These are phyloP conservation scores for Beauveria caledonica DNA, from an alignment of 2,329 filamentous ascomycete genomes.

Conservation along the genomic window DNA sequence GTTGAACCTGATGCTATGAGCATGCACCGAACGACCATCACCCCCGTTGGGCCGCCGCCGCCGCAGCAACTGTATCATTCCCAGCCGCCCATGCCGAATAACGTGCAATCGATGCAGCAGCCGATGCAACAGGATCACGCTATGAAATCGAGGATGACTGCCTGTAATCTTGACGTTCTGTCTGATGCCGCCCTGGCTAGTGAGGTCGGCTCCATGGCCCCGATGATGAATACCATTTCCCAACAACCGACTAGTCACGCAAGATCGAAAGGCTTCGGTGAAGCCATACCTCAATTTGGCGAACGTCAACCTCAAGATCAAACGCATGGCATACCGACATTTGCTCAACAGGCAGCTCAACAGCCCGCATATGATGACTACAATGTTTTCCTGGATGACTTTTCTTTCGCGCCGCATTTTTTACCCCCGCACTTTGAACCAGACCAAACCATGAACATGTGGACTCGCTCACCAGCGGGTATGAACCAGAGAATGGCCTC, in stretches of 20 bases:
- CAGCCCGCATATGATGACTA: slow-evolving; percentile 44
- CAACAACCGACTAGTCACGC: slow-evolving; percentile 33
- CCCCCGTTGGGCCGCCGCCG: slow-evolving; percentile 18
- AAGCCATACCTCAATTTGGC: slow-evolving; percentile 35
- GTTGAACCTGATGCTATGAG: slow-evolving; percentile 38
- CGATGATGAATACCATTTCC: slow-evolving; percentile 38
- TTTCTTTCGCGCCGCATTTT: slow-evolving; percentile 45
- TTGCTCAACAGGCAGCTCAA: slow-evolving; percentile 22
- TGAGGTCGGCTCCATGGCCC: slow-evolving; percentile 43
- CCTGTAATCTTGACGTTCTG: slow-evolving; percentile 50
- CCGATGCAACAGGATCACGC: slow-evolving; percentile 37
- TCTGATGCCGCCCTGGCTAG: slow-evolving; percentile 53
- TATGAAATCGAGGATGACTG: slow-evolving; percentile 35
- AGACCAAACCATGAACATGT: slow-evolving; percentile 44
- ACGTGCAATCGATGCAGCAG: slow-evolving; percentile 28
- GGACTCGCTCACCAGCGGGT: slow-evolving; percentile 36
- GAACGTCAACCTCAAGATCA: slow-evolving; percentile 42
- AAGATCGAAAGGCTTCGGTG: slow-evolving; percentile 42
- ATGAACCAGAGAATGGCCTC: slow-evolving; percentile 32
- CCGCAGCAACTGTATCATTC: slow-evolving; percentile 21
- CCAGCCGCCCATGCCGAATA: slow-evolving; percentile 11
- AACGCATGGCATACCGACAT: slow-evolving; percentile 32
- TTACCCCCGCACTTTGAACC: slow-evolving; percentile 46
- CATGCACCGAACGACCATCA: slow-evolving; percentile 28
- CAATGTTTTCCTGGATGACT: slow-evolving; percentile 52